phyloP scores from a whole-genome alignment of 768 basidiomycete species.

The Gelatoporia subvermispora region DNA sequence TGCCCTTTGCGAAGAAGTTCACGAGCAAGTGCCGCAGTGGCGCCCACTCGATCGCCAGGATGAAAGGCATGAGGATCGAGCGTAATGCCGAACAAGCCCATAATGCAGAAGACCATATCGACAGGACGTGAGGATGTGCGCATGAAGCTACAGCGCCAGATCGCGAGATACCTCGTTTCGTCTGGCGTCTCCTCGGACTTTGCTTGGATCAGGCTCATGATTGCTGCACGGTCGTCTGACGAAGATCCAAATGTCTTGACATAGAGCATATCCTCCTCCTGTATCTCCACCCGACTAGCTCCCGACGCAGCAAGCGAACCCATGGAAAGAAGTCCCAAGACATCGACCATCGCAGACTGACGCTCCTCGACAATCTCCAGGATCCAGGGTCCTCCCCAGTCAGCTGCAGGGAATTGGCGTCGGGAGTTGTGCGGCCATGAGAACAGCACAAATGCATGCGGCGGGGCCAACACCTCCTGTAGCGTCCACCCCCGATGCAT shows the following conservation, averaged over 20 bases:
- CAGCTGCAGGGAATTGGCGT: neutral
- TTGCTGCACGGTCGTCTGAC: neutral
- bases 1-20: neutral
- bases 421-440: constrained; percentile 5
- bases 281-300: neutral
- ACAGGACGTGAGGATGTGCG: constrained; percentile 10
- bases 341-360: constrained; percentile 7
- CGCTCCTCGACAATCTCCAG: constrained; percentile 2
- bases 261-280: neutral
- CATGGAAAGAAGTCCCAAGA: constrained; percentile 1
- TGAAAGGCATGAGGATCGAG: constrained; percentile 1
- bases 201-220: constrained; percentile 2
- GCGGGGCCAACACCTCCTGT: constrained; percentile 12
- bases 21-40: constrained; percentile 3
- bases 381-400: neutral
- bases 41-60: neutral
- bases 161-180: neutral
- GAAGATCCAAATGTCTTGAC: neutral
- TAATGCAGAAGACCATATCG: constrained; percentile 9
- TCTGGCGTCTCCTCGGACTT: neutral
- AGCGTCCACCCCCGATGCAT: constrained; percentile 16
- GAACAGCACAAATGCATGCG: constrained; percentile 7
- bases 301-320: neutral
- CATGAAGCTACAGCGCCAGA: constrained; percentile 3
- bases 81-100: constrained; percentile 7